Conservation (phyloP, 148 eudicot genomes). For the Rhododendron kiyosumense region DNA sequence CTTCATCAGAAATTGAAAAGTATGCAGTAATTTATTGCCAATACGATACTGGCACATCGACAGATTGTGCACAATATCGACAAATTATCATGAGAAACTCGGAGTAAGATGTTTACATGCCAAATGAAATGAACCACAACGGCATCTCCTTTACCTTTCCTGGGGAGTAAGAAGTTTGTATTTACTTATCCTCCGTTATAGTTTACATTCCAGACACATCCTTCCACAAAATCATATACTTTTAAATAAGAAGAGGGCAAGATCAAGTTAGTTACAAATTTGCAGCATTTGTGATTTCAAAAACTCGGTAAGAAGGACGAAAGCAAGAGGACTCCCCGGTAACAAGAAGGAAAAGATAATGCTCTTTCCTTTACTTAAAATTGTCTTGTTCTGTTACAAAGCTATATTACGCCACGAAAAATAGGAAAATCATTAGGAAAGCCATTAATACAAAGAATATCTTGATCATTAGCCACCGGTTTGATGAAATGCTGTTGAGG, state of each 20-base stretch:
- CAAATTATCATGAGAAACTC: background rate
- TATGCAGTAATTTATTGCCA: too few relatives aligned
- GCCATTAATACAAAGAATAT: conserved; percentile 77
- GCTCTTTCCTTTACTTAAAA: conserved; percentile 2
- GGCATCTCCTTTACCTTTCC: background rate
- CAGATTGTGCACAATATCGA: background rate
- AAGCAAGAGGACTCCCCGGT: background rate
- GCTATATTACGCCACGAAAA: conserved; percentile 59
- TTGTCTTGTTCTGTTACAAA: background rate
- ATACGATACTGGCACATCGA: background rate
- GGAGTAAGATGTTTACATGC: background rate
- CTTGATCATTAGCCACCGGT: conserved; percentile 96
- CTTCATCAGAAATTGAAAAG: too few relatives aligned
- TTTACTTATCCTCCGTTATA: background rate
- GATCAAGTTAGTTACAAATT: background rate
- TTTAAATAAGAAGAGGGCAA: background rate
- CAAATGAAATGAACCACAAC: background rate
- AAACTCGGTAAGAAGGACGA: background rate
- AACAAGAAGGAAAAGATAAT: background rate
- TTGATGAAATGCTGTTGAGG: conserved; percentile 80
- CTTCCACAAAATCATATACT: background rate
- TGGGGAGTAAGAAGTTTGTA: background rate
- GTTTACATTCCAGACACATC: background rate
- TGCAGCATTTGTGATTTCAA: background rate
- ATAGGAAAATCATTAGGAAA: conserved; percentile 81